Percentiles rank a stretch among this genome's conserved stretches.
Evolutionary conservation across 768 basidiomycete species (phyloP).

Genomic region (Mycena rosella): DNA sequence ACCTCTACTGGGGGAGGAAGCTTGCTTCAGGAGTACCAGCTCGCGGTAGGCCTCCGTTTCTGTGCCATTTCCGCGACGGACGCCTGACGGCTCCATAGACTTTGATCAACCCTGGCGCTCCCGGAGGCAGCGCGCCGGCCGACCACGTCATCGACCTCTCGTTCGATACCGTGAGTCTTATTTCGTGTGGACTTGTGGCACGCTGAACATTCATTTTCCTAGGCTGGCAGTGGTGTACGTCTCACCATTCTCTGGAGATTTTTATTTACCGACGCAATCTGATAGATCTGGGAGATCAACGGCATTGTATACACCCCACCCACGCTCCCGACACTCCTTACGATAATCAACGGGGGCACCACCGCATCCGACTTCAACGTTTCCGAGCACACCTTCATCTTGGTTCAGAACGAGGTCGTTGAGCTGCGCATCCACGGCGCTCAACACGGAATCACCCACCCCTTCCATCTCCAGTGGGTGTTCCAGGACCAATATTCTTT

Average conservation of each 20-base stretch:
- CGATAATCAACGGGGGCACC: conserved; percentile 39
- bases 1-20: conserved; percentile 6
- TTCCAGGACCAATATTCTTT: too few species aligned
- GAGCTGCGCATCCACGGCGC: conserved; percentile 42
- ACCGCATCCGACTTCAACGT: conserved; percentile 31
- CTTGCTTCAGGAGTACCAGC: conserved; percentile 32
- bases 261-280: neutral
- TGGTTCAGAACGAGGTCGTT: conserved; percentile 36
- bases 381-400: conserved; percentile 39
- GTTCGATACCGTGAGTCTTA: neutral
- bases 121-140: conserved; percentile 33
- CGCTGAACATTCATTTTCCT: neutral
- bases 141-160: conserved; percentile 32
- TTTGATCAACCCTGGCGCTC: conserved; percentile 23
- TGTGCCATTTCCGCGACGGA: neutral
- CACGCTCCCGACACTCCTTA: conserved; percentile 38
- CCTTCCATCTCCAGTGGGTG: conserved; percentile 27
- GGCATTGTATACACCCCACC: conserved; percentile 38
- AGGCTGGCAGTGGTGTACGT: neutral
- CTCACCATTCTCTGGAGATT: neutral
- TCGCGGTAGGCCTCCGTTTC: conserved; percentile 7
- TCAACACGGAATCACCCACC: conserved; percentile 27
- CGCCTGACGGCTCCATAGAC: neutral
- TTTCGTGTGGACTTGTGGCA: neutral
- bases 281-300: conserved; percentile 36